A percentile compares a stretch with the other conserved stretches of the same genome.
Conservation (phyloP, 2,329 filamentous ascomycete species). For the Cercospora brassicicola region DNA sequence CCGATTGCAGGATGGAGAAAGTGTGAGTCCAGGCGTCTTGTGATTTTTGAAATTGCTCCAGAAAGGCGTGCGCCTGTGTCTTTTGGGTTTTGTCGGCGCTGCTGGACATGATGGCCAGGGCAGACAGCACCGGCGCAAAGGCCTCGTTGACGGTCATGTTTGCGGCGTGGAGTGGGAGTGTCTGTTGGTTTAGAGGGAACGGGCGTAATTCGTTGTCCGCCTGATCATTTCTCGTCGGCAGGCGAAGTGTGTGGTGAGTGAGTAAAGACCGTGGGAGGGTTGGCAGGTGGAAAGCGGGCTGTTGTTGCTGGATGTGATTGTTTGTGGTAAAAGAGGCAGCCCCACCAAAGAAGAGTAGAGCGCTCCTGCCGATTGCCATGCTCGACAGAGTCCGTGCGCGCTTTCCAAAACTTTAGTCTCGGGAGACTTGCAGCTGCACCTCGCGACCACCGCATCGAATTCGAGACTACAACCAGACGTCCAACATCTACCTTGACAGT, state of each 20-base stretch:
- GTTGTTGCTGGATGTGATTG: neutral
- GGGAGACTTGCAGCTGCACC: conserved; percentile 3
- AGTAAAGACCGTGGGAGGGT: neutral
- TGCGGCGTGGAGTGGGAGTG: conserved; percentile 2
- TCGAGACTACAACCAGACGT: neutral
- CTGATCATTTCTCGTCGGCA: conserved; percentile 3
- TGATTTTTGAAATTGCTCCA: conserved; percentile 97
- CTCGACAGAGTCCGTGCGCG: neutral
- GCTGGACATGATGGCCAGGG: conserved; percentile 86
- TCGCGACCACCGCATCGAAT: neutral
- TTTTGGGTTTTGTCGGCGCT: conserved; percentile 75
- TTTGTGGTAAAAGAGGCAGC: conserved; percentile 3
- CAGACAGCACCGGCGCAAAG: conserved; percentile 82
- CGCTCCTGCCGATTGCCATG: conserved; percentile 57
- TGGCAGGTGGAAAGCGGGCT: no score
- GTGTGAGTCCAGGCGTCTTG: conserved; percentile 88
- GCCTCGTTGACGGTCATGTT: conserved; percentile 48
- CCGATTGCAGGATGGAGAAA: conserved; percentile 79
- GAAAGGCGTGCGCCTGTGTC: conserved; percentile 83
- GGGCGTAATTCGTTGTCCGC: neutral
- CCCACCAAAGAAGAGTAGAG: neutral
- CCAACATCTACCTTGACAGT: neutral
- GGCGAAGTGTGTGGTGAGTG: neutral
- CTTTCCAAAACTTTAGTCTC: neutral
- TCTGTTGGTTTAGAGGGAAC: neutral